These are phyloP conservation scores for Thelonectria blattea DNA, from an alignment of 2,329 filamentous ascomycete species.

Conservation along the genomic window DNA sequence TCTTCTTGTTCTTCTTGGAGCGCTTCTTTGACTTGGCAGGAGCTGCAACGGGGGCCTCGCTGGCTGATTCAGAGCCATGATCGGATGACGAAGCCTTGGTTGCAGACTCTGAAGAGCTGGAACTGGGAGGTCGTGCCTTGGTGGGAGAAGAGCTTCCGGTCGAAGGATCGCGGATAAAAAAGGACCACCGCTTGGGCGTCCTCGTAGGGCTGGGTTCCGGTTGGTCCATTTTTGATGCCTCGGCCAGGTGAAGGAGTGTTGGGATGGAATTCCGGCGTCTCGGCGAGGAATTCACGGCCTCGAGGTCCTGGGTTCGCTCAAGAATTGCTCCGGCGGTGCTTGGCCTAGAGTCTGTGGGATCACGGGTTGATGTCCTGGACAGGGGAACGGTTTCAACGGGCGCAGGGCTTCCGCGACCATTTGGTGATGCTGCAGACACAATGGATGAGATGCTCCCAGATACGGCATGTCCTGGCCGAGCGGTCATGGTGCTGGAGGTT, in stretches of 20 bases:
- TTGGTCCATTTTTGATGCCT: conserved; percentile 43
- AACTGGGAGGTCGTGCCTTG: conserved; percentile 54
- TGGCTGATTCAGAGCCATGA: conserved; percentile 41
- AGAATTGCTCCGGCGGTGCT: conserved; percentile 76
- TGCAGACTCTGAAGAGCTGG: conserved; percentile 51
- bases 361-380: conserved; percentile 49
- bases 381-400: conserved; percentile 30
- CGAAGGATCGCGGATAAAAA: conserved; percentile 66
- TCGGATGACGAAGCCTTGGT: conserved; percentile 45
- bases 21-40: conserved; percentile 38
- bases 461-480: conserved; percentile 72
- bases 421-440: conserved; percentile 61
- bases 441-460: conserved; percentile 83
- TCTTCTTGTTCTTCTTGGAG: conserved; percentile 46
- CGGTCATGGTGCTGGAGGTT: conserved; percentile 77
- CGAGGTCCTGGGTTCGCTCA: conserved; percentile 50
- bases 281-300: conserved; percentile 42
- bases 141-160: conserved; percentile 52
- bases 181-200: conserved; percentile 64
- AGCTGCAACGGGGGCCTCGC: conserved; percentile 30
- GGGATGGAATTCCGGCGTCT: conserved; percentile 67
- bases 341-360: conserved; percentile 60
- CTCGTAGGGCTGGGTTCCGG: conserved; percentile 57
- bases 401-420: conserved; percentile 49
- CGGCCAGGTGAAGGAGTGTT: conserved; percentile 52